Evolutionary conservation across 2,329 filamentous ascomycete species (phyloP).

Genomic region (Cercospora zeina): DNA sequence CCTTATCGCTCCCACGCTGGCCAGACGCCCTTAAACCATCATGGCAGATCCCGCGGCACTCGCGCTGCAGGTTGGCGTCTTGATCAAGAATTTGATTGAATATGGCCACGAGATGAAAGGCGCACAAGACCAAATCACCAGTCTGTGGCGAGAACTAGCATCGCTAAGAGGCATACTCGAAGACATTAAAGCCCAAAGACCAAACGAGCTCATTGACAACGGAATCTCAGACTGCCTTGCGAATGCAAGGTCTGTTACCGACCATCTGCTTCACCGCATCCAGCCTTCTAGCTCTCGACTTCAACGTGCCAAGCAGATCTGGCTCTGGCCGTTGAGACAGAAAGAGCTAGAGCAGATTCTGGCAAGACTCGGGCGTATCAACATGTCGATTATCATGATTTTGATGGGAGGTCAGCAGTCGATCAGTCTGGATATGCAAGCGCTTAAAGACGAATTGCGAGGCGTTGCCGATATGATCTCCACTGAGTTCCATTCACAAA

Average conservation of each 20-base stretch:
- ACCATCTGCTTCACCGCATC: neutral
- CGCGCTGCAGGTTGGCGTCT: conserved; percentile 1
- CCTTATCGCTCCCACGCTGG: too few relatives aligned
- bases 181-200: neutral
- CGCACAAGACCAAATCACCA: neutral
- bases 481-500: neutral
- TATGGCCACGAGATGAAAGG: neutral
- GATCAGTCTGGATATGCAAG: neutral
- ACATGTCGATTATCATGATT: neutral
- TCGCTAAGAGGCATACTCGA: neutral
- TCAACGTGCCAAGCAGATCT: neutral
- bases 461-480: neutral
- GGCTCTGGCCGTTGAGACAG: neutral
- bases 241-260: neutral
- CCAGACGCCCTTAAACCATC: neutral
- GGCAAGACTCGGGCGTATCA: neutral
- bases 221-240: neutral
- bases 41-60: conserved; percentile 3
- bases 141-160: neutral
- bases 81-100: neutral
- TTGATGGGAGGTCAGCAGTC: conserved; percentile 4
- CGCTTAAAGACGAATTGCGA: neutral
- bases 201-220: neutral
- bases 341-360: neutral
- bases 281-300: neutral